phyloP scores from a whole-genome alignment of 2,329 filamentous ascomycete genomes.

The Zymoseptoria crescenta region DNA sequence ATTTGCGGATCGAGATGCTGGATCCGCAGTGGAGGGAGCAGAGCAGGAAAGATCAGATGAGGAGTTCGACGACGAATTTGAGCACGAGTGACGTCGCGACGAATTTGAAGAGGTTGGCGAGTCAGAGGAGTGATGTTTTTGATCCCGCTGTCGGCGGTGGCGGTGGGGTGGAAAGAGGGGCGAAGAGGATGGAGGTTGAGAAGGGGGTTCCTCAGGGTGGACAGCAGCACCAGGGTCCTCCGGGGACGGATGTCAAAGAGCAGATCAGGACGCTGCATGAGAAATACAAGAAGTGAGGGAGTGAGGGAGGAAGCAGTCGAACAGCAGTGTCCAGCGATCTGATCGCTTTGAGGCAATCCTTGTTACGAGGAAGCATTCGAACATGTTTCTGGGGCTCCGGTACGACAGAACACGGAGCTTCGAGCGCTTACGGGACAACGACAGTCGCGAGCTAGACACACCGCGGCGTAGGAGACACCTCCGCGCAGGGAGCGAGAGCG shows the following conservation, averaged over 20 bases:
- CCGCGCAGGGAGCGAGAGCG: neutral
- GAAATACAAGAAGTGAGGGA: constrained; percentile 18
- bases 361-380: too few relatives aligned
- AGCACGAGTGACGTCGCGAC: constrained; percentile 81
- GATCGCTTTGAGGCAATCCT: too few relatives aligned
- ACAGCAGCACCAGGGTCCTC: constrained; percentile 24
- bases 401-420: too few relatives aligned
- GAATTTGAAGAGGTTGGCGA: constrained; percentile 90
- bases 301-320: constrained; percentile 2
- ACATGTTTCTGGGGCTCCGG: too few relatives aligned
- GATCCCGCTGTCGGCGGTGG: constrained; percentile 63
- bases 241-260: constrained; percentile 45
- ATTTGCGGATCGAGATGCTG: constrained; percentile 90
- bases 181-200: constrained; percentile 64
- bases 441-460: too few relatives aligned
- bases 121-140: constrained; percentile 80
- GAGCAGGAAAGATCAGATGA: constrained; percentile 76
- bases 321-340: too few relatives aligned
- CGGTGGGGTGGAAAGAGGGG: constrained; percentile 42
- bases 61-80: constrained; percentile 77
- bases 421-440: too few relatives aligned
- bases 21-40: constrained; percentile 96
- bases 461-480: neutral
- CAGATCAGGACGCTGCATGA: constrained; percentile 29
- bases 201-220: constrained; percentile 52